These are phyloP conservation scores for Hordeum pubiflorum DNA, from an alignment of 202 grass and related monocot species.

Conservation along the genomic window DNA sequence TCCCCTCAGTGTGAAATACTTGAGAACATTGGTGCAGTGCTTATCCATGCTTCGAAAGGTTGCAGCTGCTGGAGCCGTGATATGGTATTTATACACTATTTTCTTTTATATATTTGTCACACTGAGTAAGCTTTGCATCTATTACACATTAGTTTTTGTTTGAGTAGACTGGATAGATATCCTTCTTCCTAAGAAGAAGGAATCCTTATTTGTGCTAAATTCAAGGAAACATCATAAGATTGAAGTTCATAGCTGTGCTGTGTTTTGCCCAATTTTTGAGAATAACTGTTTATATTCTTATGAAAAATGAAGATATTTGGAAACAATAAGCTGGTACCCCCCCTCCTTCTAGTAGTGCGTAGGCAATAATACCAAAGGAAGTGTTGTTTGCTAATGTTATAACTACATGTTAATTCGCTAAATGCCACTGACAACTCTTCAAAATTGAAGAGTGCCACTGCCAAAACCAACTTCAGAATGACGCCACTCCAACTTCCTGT, in stretches of 20 bases:
- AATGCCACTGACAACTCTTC: neutral
- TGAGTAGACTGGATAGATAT: neutral
- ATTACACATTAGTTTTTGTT: neutral
- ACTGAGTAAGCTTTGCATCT: conserved; percentile 6
- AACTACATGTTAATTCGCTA: neutral
- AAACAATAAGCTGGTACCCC: neutral
- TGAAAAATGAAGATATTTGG: neutral
- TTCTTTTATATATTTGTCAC: neutral
- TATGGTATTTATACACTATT: conserved; percentile 60
- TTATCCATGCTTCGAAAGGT: conserved; percentile 98
- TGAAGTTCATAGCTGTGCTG: neutral
- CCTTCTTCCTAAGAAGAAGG: conserved; percentile 14
- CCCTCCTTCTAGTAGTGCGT: neutral
- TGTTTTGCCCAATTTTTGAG: neutral
- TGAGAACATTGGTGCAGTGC: conserved; percentile 86
- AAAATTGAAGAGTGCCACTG: neutral
- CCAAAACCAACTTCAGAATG: too few relatives aligned
- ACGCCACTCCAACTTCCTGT: too few relatives aligned
- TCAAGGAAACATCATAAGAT: conserved; percentile 12
- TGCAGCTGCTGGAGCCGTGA: conserved; percentile 90
- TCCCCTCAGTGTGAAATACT: conserved; percentile 70
- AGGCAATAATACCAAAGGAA: neutral
- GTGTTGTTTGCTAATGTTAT: neutral
- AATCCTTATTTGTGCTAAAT: conserved; percentile 21
- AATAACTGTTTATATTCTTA: neutral